phyloP scores from a whole-genome alignment of 2,329 filamentous ascomycete species.

The Keithomyces neogunnii region DNA sequence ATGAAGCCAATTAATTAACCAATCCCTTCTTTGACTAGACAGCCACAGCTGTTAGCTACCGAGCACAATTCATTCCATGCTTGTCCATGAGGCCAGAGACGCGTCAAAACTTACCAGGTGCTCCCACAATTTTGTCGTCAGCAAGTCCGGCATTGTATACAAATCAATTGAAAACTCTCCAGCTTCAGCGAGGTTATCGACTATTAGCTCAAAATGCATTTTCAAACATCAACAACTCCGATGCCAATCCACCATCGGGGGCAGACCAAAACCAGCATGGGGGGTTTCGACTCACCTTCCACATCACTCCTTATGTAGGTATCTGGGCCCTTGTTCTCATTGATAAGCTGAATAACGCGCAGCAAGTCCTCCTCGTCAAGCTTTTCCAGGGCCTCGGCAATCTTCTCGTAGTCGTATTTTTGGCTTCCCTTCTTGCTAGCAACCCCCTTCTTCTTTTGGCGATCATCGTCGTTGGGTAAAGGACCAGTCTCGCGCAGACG shows the following conservation, averaged over 20 bases:
- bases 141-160: slow-evolving; percentile 84
- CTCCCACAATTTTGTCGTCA: slow-evolving; percentile 95
- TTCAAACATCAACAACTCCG: slow-evolving; percentile 21
- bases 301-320: slow-evolving; percentile 97
- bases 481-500: slow-evolving; percentile 76
- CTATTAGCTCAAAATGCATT: slow-evolving; percentile 22
- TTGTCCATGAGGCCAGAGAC: neutral
- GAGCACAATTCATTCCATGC: neutral
- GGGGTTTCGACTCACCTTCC: slow-evolving; percentile 58
- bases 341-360: slow-evolving; percentile 94
- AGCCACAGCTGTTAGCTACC: neutral
- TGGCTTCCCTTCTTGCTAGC: slow-evolving; percentile 71
- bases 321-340: slow-evolving; percentile 89
- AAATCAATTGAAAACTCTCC: slow-evolving; percentile 98
- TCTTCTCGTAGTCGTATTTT: slow-evolving; percentile 81
- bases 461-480: slow-evolving; percentile 65
- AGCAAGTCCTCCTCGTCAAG: slow-evolving; percentile 88
- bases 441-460: slow-evolving; percentile 51
- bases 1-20: slow-evolving; percentile 12
- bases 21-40: slow-evolving; percentile 32
- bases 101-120: slow-evolving; percentile 45
- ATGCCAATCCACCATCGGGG: slow-evolving; percentile 5
- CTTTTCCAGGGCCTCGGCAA: slow-evolving; percentile 84
- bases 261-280: slow-evolving; percentile 6
- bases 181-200: slow-evolving; percentile 41